Evolutionary conservation across 371 early-diverging fungal species (phyloP), one percentile per base, ranked within the genome.

Genomic region (Actinomortierella wolfii): DNA sequence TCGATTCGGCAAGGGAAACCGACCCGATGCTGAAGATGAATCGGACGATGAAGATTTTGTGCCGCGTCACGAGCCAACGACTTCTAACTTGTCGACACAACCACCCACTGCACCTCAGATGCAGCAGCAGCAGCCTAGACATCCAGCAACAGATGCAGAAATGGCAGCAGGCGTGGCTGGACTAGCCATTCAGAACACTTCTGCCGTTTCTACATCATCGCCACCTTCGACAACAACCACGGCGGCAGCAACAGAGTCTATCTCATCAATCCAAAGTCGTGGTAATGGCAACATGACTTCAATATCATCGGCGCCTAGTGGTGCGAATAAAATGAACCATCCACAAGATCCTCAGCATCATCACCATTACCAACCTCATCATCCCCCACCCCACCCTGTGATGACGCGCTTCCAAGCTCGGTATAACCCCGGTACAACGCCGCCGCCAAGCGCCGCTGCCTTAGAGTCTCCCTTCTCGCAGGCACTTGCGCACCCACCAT

Each of bases 1-100:
- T 21, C 74, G 74, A 15, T 73, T 73, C 45, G 67, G 74, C 17
- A 58, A 63, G 14, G 74, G 74, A 6, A 67, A 73, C 29, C 59
- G 74, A 21, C 74, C 74, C 2, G 74, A 73, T 54, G 62, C 74
- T 24, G 69, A 43, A 43, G 17, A 34, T 2, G 74, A 73, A 26
- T 73, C 74, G 5, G 74, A 73, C 34, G 74, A 73, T 14, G 74
- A 73, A 29, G 52, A 66, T 6, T 57, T 63, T 9, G 52, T 56
- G 9, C 39, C 53, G 4, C 51, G 56, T n/a, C 59, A 41, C 20
- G 59, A 39, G 15, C 40, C 3, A 51, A 34, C 3, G 26, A 18
- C 6, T 7, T 17, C 9, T 25, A 45, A 45, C 46, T 6, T 6
- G 5, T 18, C 46, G 6, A 9, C 21, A 18, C 18, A 48, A 21